Percentiles rank a stretch among this genome's conserved stretches.
Conservation (phyloP, 768 basidiomycete genomes). For the Daedaleopsis nitida region DNA sequence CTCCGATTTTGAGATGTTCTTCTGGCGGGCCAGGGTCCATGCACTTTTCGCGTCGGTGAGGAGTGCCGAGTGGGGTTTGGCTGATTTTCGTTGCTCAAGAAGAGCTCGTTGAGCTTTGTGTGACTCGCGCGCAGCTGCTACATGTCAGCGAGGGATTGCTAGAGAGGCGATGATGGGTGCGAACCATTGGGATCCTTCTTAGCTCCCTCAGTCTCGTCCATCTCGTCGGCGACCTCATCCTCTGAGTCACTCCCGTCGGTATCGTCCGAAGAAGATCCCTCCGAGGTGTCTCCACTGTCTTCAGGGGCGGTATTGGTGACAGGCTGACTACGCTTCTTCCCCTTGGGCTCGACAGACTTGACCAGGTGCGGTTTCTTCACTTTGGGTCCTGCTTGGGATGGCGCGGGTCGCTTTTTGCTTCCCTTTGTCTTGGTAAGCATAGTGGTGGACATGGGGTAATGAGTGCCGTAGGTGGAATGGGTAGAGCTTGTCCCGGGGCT, state of each 20-base stretch:
- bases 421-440: conserved; percentile 28
- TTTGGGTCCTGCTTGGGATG: conserved; percentile 47
- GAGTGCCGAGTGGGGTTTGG: conserved; percentile 75
- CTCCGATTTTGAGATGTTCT: conserved; percentile 67
- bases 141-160: conserved; percentile 1
- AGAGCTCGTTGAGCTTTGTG: conserved; percentile 72
- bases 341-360: conserved; percentile 35
- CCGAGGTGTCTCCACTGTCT: conserved; percentile 41
- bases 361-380: conserved; percentile 56
- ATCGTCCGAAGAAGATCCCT: conserved; percentile 30
- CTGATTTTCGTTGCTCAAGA: conserved; percentile 68
- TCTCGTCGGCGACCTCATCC: conserved; percentile 38
- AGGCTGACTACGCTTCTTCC: conserved; percentile 62
- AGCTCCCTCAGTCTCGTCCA: conserved; percentile 29
- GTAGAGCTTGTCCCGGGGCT: background rate
- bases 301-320: conserved; percentile 47
- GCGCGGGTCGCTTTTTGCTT: conserved; percentile 54
- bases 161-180: conserved; percentile 14
- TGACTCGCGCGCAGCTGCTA: conserved; percentile 61
- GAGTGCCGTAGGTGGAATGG: conserved; percentile 15
- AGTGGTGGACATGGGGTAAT: background rate
- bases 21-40: conserved; percentile 77
- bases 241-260: conserved; percentile 27
- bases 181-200: conserved; percentile 63
- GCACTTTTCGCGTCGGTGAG: conserved; percentile 72